These are phyloP conservation scores for Ustilago loliicola DNA, from an alignment of 1,284 basidiomycete species.

Conservation along the genomic window DNA sequence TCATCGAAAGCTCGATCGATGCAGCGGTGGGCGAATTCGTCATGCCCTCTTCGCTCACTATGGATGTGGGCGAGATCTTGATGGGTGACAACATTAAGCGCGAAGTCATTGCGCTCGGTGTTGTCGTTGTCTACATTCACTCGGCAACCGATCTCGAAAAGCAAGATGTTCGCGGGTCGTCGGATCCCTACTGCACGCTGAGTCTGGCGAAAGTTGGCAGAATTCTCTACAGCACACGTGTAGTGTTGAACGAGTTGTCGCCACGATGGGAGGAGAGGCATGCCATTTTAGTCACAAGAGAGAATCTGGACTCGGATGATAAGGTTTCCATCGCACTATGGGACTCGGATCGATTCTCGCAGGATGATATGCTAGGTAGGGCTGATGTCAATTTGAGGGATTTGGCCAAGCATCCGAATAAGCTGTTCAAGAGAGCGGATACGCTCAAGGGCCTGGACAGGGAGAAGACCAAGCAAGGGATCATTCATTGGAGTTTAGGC, in stretches of 20 bases:
- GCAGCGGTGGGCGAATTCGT: slow-evolving; percentile 55
- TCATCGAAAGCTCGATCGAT: slow-evolving; percentile 59
- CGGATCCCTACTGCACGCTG: slow-evolving; percentile 58
- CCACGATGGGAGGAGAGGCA: slow-evolving; percentile 59
- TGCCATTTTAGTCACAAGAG: slow-evolving; percentile 48
- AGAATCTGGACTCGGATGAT: slow-evolving; percentile 49
- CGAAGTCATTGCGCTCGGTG: slow-evolving; percentile 57
- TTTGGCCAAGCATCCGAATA: slow-evolving; percentile 65
- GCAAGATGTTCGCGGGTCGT: slow-evolving; percentile 51
- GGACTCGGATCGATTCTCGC: slow-evolving; percentile 72
- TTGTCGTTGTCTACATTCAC: slow-evolving; percentile 52
- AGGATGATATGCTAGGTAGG: slow-evolving; percentile 72
- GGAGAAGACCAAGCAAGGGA: slow-evolving; percentile 59
- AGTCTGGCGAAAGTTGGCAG: slow-evolving; percentile 47
- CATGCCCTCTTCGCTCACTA: slow-evolving; percentile 52
- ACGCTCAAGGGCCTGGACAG: slow-evolving; percentile 32
- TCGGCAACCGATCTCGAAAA: slow-evolving; percentile 53
- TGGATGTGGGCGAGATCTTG: slow-evolving; percentile 58
- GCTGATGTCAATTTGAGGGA: slow-evolving; percentile 71
- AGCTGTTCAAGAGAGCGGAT: slow-evolving; percentile 31
- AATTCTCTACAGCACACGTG: slow-evolving; percentile 52
- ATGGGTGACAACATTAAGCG: slow-evolving; percentile 61
- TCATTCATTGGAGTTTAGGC: slow-evolving; percentile 43
- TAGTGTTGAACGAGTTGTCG: slow-evolving; percentile 54
- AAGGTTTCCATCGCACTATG: slow-evolving; percentile 65